These are phyloP conservation scores for Cercospora brassicicola DNA, from an alignment of 2,329 filamentous ascomycete genomes.

Conservation along the genomic window DNA sequence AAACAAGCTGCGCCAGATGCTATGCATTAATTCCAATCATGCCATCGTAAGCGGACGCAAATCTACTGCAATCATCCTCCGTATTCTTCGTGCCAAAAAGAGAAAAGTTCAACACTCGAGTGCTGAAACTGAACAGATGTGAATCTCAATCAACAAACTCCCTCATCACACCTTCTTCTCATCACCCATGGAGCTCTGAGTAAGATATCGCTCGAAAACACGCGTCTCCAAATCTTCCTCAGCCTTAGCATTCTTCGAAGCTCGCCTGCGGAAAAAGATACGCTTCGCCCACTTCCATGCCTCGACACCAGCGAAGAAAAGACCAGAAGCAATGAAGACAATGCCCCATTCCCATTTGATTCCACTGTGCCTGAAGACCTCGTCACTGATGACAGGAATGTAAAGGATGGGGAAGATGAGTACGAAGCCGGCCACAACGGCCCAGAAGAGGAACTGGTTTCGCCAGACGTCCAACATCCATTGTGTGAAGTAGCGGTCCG, in stretches of 20 bases:
- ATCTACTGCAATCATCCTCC: not conserved
- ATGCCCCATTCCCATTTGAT: constrained; percentile 71
- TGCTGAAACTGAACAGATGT: not conserved
- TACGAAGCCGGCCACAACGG: constrained; percentile 47
- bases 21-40: not conserved
- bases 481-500: constrained; percentile 61
- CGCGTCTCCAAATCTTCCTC: constrained; percentile 27
- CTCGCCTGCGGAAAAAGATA: constrained; percentile 26
- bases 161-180: constrained; percentile 21
- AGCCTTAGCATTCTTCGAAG: constrained; percentile 16
- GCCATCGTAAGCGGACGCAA: not conserved
- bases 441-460: constrained; percentile 63
- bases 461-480: constrained; percentile 69
- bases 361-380: constrained; percentile 65
- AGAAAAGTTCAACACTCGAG: not conserved
- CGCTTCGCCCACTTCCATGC: constrained; percentile 68
- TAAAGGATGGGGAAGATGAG: constrained; percentile 56
- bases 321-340: constrained; percentile 49
- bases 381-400: constrained; percentile 65
- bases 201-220: constrained; percentile 32
- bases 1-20: not conserved
- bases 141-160: not conserved
- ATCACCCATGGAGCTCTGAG: constrained; percentile 23
- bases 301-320: constrained; percentile 65
- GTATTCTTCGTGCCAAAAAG: not conserved